Conservation (phyloP, 192 early-diverging fungal genomes). For the Mortierella hygrophila region DNA sequence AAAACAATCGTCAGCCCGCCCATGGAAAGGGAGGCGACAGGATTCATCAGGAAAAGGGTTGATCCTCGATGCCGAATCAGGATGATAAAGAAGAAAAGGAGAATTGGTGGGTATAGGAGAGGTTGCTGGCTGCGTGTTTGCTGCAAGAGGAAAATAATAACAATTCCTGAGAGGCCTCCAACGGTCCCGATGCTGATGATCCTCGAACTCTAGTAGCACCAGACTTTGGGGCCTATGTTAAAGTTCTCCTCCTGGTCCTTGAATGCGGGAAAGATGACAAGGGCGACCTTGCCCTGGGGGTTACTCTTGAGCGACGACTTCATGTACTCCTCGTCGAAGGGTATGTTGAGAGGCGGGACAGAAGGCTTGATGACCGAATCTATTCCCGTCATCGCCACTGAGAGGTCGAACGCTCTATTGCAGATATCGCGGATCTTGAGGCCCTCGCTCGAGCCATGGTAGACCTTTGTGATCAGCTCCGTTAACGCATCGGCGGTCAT, state of each 20-base stretch:
- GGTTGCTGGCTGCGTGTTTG: not conserved
- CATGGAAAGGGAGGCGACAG: not conserved
- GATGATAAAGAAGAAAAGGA: not conserved
- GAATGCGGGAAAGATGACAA: constrained; percentile 49
- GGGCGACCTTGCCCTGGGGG: constrained; percentile 27
- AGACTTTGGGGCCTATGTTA: constrained; percentile 32
- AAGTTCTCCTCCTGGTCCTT: constrained; percentile 21
- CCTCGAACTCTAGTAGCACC: constrained; percentile 23
- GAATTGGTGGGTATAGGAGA: not conserved
- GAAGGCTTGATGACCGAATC: constrained; percentile 25
- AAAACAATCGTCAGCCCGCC: not conserved
- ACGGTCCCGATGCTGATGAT: not conserved
- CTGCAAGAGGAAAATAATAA: not conserved
- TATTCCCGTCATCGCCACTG: constrained; percentile 39
- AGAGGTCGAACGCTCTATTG: constrained; percentile 33
- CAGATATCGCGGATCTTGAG: constrained; percentile 42
- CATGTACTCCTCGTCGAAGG: constrained; percentile 45
- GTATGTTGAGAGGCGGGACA: not conserved
- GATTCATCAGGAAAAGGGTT: not conserved
- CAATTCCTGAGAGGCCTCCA: not conserved
- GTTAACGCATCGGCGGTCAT: constrained; percentile 6
- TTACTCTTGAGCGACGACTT: constrained; percentile 36
- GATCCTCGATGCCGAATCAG: not conserved
- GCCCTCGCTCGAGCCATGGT: constrained; percentile 18
- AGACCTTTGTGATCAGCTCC: constrained; percentile 29